phyloP scores from a whole-genome alignment of 306 rosid genomes.

The Hippophae rhamnoides region DNA sequence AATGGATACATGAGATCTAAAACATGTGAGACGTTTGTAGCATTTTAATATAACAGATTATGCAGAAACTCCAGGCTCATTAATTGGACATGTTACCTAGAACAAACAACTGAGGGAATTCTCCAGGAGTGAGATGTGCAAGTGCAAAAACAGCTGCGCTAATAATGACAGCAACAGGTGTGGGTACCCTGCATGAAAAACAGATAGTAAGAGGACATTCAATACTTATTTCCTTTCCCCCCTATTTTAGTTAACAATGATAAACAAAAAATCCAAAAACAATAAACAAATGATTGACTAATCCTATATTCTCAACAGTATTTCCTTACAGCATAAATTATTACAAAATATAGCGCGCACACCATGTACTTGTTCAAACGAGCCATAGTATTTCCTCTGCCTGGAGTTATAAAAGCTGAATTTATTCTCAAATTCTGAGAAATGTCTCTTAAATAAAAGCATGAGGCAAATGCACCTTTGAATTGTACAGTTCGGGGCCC shows the following conservation, averaged over 20 bases:
- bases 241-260: too few relatives aligned
- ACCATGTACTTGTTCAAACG: too few relatives aligned
- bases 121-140: constrained; percentile 97
- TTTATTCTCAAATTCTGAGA: too few relatives aligned
- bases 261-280: neutral
- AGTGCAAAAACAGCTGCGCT: constrained; percentile 84
- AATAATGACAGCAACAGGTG: constrained; percentile 69
- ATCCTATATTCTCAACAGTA: neutral
- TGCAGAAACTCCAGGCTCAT: constrained; percentile 7
- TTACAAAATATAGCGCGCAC: too few relatives aligned
- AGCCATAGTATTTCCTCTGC: too few relatives aligned
- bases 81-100: constrained; percentile 37
- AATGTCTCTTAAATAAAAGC: too few relatives aligned
- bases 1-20: neutral
- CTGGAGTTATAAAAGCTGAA: too few relatives aligned
- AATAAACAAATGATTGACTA: neutral
- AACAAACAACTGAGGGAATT: constrained; percentile 91
- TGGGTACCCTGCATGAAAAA: constrained; percentile 66
- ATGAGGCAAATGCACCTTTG: too few relatives aligned
- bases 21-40: neutral
- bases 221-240: too few relatives aligned
- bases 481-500: too few relatives aligned
- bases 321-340: too few relatives aligned
- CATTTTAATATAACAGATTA: neutral
- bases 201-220: neutral